A percentile compares a stretch with the other conserved stretches of the same genome.
These are phyloP conservation scores for Coniochaeta hoffmannii DNA, from an alignment of 2,329 filamentous ascomycete species.

Conservation along the genomic window DNA sequence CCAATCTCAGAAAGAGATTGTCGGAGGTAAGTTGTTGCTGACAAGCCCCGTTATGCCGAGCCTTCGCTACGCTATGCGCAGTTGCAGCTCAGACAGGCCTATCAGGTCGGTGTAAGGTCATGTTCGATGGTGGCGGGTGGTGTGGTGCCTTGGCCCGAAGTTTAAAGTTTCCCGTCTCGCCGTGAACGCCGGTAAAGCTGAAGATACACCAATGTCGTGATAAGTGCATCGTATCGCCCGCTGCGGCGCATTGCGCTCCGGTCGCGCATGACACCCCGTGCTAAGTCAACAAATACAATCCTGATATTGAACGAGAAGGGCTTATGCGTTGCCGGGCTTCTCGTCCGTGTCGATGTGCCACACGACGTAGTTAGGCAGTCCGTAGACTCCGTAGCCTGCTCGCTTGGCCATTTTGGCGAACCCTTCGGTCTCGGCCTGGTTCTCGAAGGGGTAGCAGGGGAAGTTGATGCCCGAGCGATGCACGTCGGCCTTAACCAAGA, in stretches of 20 bases:
- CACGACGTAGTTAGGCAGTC: conserved; percentile 93
- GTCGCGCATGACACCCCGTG: conserved; percentile 4
- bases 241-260: conserved; percentile 10
- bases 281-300: neutral
- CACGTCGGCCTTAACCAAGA: conserved; percentile 95
- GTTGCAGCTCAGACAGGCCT: neutral
- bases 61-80: neutral
- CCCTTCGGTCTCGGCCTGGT: conserved; percentile 97
- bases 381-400: conserved; percentile 86
- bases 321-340: conserved; percentile 70
- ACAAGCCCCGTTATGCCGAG: neutral
- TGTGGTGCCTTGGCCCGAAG: neutral
- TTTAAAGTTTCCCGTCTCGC: conserved; percentile 2
- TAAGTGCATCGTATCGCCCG: conserved; percentile 11
- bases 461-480: conserved; percentile 98
- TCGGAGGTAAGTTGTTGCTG: neutral
- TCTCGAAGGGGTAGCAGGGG: conserved; percentile 92
- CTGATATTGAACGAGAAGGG: neutral
- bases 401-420: conserved; percentile 98
- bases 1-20: neutral
- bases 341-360: conserved; percentile 98
- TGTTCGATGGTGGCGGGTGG: neutral
- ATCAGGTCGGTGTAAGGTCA: neutral
- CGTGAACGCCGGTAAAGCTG: conserved; percentile 12
- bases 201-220: conserved; percentile 8